These are phyloP conservation scores for Lathyrus tuberosus DNA, from an alignment of 306 rosid genomes.

Conservation along the genomic window DNA sequence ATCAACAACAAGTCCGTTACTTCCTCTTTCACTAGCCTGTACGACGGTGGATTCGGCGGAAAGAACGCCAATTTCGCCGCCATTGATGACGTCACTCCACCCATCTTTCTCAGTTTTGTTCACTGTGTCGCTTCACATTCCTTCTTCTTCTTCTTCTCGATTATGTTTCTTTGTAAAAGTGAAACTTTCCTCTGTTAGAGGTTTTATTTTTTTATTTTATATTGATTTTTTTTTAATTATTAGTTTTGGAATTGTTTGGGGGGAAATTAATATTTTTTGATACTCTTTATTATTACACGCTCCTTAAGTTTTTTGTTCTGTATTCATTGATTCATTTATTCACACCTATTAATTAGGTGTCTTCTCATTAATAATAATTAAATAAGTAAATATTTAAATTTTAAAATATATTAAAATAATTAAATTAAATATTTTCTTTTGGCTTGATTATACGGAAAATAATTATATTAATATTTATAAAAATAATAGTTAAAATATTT, in stretches of 20 bases:
- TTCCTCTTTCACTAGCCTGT: conserved; percentile 58
- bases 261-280: conserved; percentile 6
- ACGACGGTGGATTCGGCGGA: conserved; percentile 86
- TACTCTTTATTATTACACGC: background rate
- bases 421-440: too few relatives aligned
- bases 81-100: conserved; percentile 91
- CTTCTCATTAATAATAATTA: background rate
- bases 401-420: background rate
- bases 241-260: conserved; percentile 17
- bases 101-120: conserved; percentile 46
- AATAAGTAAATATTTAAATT: background rate
- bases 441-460: too few relatives aligned
- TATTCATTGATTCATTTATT: background rate
- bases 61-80: conserved; percentile 87
- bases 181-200: background rate
- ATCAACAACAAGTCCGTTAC: conserved; percentile 60
- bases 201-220: conserved; percentile 25
- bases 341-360: conserved; percentile 42
- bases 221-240: background rate
- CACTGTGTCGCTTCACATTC: conserved; percentile 30
- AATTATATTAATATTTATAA: too few relatives aligned
- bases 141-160: conserved; percentile 4
- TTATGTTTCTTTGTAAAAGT: background rate
- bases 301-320: too few relatives aligned
- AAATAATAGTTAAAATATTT: too few relatives aligned